Percentiles rank a stretch among this genome's conserved stretches.
These are phyloP conservation scores for Apiotrichum brassicae DNA, from an alignment of 1,284 basidiomycete genomes.

Conservation along the genomic window DNA sequence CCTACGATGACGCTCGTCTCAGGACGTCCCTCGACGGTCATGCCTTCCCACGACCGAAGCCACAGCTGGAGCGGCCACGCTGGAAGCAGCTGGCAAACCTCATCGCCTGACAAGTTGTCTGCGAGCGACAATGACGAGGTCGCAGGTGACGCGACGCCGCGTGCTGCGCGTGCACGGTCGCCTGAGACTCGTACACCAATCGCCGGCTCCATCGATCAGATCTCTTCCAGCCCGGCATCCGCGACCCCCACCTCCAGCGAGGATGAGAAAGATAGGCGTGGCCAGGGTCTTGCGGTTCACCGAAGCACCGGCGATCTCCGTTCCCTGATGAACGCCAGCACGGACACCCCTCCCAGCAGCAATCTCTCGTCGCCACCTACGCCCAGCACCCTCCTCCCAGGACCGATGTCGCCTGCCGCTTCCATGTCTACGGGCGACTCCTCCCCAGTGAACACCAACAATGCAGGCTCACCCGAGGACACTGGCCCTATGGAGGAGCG, in stretches of 20 bases:
- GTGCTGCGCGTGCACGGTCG: conserved; percentile 29
- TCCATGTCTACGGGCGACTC: conserved; percentile 39
- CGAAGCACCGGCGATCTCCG: conserved; percentile 34
- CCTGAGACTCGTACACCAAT: conserved; percentile 10
- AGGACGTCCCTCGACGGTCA: neutral
- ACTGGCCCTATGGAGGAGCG: conserved; percentile 20
- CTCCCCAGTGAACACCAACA: conserved; percentile 31
- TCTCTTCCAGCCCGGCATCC: neutral
- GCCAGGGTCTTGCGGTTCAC: neutral
- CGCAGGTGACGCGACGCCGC: conserved; percentile 26
- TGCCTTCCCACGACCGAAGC: conserved; percentile 28
- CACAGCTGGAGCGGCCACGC: conserved; percentile 37
- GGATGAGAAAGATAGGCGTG: conserved; percentile 10
- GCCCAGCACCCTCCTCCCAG: conserved; percentile 20
- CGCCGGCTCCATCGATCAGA: neutral
- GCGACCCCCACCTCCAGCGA: neutral
- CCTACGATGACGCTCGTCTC: conserved; percentile 13
- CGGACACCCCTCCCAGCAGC: conserved; percentile 41
- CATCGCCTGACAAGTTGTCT: neutral
- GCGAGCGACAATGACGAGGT: conserved; percentile 3
- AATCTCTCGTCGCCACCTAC: conserved; percentile 43
- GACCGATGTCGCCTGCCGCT: conserved; percentile 26
- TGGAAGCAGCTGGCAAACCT: neutral
- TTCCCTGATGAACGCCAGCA: conserved; percentile 18
- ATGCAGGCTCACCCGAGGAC: conserved; percentile 22